phyloP scores from a whole-genome alignment of 176 grass and related monocot genomes.

The Oryza meridionalis region DNA sequence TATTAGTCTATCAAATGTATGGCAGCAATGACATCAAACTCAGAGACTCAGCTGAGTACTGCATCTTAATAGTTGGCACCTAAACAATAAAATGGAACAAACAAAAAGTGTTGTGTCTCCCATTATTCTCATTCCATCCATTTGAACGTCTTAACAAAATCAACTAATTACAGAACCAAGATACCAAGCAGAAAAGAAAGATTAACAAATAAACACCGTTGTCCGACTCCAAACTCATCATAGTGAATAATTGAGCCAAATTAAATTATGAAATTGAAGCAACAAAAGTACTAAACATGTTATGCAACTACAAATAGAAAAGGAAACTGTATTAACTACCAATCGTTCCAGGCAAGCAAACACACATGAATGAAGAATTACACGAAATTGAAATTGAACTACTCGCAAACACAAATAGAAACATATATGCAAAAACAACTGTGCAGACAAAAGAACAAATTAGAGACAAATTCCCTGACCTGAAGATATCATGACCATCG shows the following conservation, averaged over 20 bases:
- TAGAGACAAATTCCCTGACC: slow-evolving; percentile 51
- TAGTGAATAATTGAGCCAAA: neutral
- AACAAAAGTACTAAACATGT: slow-evolving; percentile 8
- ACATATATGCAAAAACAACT: neutral
- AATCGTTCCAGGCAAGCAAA: neutral
- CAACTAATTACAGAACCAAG: slow-evolving; percentile 12
- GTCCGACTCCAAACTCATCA: neutral
- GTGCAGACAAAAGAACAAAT: neutral
- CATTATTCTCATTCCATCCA: neutral
- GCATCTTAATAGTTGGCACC: neutral
- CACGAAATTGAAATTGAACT: neutral
- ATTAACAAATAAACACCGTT: neutral
- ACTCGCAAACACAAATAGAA: neutral
- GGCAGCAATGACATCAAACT: slow-evolving; percentile 27
- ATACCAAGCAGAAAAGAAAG: neutral
- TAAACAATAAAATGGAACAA: slow-evolving; percentile 17
- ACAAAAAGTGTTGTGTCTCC: neutral
- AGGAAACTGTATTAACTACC: neutral
- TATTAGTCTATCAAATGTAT: slow-evolving; percentile 1
- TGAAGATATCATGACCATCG: slow-evolving; percentile 60
- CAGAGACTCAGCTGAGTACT: neutral
- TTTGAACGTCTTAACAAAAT: neutral
- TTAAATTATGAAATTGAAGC: slow-evolving; percentile 20
- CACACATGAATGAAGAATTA: neutral
- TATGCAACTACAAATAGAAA: slow-evolving; percentile 17